Percentiles rank a stretch among this genome's conserved stretches.
phyloP scores from a whole-genome alignment of 1,284 basidiomycete species.

The Dichomitus squalens region DNA sequence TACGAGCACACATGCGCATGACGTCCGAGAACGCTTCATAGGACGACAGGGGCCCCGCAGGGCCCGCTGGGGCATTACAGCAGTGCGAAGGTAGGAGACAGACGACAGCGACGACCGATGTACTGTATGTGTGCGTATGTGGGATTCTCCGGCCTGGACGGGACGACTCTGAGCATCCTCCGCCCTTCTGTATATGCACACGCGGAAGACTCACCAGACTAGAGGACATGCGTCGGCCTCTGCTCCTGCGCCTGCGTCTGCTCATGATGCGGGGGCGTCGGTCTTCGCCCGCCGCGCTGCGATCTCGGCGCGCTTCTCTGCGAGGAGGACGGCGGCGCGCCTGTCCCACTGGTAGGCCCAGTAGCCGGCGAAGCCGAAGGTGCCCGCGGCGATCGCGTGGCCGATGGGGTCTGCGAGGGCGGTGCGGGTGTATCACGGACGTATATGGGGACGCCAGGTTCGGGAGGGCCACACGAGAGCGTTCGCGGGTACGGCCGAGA shows the following conservation, averaged over 20 bases:
- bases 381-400: slow-evolving; percentile 65
- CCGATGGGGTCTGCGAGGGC: slow-evolving; percentile 56
- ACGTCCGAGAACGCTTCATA: slow-evolving; percentile 19
- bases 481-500: no score
- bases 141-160: neutral
- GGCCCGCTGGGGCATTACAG: neutral
- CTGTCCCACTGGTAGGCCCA: slow-evolving; percentile 69
- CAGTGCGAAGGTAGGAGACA: neutral
- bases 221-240: no score
- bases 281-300: slow-evolving; percentile 46
- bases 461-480: neutral
- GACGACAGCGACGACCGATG: neutral
- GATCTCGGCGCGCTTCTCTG: slow-evolving; percentile 62
- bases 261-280: slow-evolving; percentile 29
- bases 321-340: slow-evolving; percentile 57
- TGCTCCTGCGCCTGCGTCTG: neutral
- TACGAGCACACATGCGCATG: neutral
- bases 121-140: neutral
- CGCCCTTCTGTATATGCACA: neutral
- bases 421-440: neutral
- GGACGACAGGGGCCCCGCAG: slow-evolving; percentile 4
- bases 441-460: no score
- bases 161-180: neutral
- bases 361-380: slow-evolving; percentile 69
- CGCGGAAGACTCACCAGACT: neutral